These are phyloP conservation scores for Wakefieldia striispora DNA, from an alignment of 768 basidiomycete species.

Conservation along the genomic window DNA sequence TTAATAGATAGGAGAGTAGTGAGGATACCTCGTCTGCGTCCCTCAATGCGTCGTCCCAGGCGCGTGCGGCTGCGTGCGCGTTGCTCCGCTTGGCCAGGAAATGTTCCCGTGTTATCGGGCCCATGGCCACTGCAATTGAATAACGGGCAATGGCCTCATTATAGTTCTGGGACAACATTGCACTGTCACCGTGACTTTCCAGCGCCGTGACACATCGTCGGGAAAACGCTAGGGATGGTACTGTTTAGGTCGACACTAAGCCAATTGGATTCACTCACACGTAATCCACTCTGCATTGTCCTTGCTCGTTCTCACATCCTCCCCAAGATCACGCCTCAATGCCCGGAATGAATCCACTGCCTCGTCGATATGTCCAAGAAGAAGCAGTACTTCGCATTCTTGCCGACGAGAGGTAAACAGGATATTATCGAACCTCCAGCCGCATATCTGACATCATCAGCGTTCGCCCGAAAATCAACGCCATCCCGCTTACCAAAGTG, in stretches of 20 bases:
- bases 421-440: slow-evolving; percentile 11
- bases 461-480: neutral
- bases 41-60: neutral
- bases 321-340: neutral
- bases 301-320: neutral
- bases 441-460: slow-evolving; percentile 6
- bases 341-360: neutral
- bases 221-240: neutral
- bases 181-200: slow-evolving; percentile 3
- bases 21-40: slow-evolving; percentile 5
- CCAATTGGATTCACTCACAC: neutral
- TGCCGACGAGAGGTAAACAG: neutral
- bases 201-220: neutral
- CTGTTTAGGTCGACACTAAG: neutral
- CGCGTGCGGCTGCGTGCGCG: neutral
- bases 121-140: neutral
- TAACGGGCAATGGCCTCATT: slow-evolving; percentile 2
- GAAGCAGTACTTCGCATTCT: slow-evolving; percentile 3
- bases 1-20: neutral
- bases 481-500: neutral
- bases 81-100: slow-evolving; percentile 4
- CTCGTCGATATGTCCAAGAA: neutral
- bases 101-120: neutral
- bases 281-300: slow-evolving; percentile 4
- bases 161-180: neutral